phyloP scores from a whole-genome alignment of 257 asterid genomes.

The Plantago major region DNA sequence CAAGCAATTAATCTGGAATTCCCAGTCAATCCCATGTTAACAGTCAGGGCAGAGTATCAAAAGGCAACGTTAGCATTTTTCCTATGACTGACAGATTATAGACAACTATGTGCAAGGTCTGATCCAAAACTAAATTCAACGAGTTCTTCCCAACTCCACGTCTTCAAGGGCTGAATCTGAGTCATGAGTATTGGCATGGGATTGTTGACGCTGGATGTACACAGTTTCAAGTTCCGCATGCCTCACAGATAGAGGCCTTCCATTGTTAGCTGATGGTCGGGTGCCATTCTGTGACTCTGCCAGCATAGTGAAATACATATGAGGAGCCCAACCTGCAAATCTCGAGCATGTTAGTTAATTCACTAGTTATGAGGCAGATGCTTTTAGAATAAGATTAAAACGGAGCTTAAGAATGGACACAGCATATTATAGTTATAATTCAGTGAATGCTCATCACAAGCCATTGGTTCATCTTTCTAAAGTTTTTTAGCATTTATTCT shows the following conservation, averaged over 20 bases:
- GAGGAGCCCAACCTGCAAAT: conserved; percentile 90
- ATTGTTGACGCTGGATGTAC: conserved; percentile 30
- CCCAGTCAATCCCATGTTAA: too few relatives aligned
- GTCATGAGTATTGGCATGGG: conserved; percentile 16
- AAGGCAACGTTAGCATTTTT: conserved; percentile 12
- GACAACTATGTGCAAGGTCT: conserved; percentile 18
- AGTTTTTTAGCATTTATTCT: too few relatives aligned
- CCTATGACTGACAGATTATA: conserved; percentile 18
- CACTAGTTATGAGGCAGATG: too few relatives aligned
- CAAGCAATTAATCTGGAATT: too few relatives aligned
- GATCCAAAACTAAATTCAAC: conserved; percentile 22
- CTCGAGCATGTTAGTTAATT: conserved; percentile 4
- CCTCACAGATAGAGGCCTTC: too few relatives aligned
- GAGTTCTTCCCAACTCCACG: conserved; percentile 39
- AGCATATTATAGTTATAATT: too few relatives aligned
- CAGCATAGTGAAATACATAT: conserved; percentile 74
- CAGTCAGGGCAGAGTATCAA: too few relatives aligned
- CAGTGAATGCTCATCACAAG: too few relatives aligned
- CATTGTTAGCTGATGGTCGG: conserved; percentile 30
- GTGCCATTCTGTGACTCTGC: conserved; percentile 47
- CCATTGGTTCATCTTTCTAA: too few relatives aligned
- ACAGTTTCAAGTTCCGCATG: conserved; percentile 41
- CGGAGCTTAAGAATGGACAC: too few relatives aligned
- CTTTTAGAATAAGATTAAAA: too few relatives aligned
- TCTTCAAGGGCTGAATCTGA: conserved; percentile 33